phyloP scores from a whole-genome alignment of 371 early-diverging fungal species.

The Mortierella polycephala region DNA sequence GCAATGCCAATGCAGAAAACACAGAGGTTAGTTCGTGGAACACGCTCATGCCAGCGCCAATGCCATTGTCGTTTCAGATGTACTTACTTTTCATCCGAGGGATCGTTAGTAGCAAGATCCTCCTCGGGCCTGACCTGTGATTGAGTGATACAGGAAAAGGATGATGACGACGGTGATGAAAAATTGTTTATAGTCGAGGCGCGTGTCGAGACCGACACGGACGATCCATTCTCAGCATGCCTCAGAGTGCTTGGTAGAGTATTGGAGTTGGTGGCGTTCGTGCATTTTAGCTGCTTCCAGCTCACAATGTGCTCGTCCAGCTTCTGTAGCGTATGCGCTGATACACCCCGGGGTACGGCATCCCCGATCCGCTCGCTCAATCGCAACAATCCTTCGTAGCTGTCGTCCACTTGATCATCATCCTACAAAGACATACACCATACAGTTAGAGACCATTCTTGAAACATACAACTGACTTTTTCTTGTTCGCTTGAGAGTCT shows the following conservation, averaged over 20 bases:
- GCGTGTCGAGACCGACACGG: too few relatives aligned
- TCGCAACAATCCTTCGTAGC: constrained; percentile 31
- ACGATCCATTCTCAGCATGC: too few relatives aligned
- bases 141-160: not conserved
- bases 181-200: too few relatives aligned
- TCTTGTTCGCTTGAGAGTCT: not conserved
- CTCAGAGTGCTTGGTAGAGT: too few relatives aligned
- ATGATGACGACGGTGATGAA: constrained; percentile 1
- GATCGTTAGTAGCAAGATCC: not conserved
- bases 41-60: not conserved
- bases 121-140: not conserved
- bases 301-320: constrained; percentile 15
- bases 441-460: not conserved
- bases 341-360: constrained; percentile 17
- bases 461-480: not conserved
- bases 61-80: not conserved
- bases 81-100: constrained; percentile 7
- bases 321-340: constrained; percentile 1
- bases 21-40: not conserved
- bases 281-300: constrained; percentile 7
- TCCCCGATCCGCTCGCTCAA: constrained; percentile 28
- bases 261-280: not conserved
- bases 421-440: constrained; percentile 3
- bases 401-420: constrained; percentile 36
- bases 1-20: not conserved